Conservation (phyloP, 2,329 filamentous ascomycete genomes). For the Magnaporthales sp. region DNA sequence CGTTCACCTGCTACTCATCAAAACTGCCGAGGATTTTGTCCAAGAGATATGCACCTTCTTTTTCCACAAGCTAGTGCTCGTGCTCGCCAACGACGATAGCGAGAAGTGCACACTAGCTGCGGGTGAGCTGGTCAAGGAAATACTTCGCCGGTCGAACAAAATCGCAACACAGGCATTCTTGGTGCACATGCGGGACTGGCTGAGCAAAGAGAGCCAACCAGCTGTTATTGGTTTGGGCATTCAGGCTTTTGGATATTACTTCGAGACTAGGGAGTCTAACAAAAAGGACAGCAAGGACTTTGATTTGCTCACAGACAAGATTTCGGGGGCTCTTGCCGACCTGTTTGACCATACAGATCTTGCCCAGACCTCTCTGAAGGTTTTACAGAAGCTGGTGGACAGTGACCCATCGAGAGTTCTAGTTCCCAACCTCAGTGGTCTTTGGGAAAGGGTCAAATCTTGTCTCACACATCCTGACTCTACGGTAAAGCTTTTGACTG, state of each 20-base stretch:
- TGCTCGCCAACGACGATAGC: constrained; percentile 82
- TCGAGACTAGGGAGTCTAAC: constrained; percentile 28
- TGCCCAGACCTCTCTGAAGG: constrained; percentile 63
- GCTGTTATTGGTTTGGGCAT: constrained; percentile 21
- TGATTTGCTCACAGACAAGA: constrained; percentile 48
- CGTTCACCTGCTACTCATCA: constrained; percentile 75
- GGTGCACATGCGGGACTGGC: constrained; percentile 62
- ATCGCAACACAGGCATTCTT: constrained; percentile 66
- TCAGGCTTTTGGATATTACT: constrained; percentile 75
- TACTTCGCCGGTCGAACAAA: constrained; percentile 70
- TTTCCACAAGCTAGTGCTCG: constrained; percentile 79
- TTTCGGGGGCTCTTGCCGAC: constrained; percentile 43
- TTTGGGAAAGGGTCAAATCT: constrained; percentile 64
- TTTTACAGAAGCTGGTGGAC: constrained; percentile 59
- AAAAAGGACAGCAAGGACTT: constrained; percentile 60
- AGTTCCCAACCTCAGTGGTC: constrained; percentile 43
- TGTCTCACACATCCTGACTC: constrained; percentile 65
- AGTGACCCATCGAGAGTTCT: constrained; percentile 57
- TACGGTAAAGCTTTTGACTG: constrained; percentile 68
- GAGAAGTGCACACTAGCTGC: constrained; percentile 78
- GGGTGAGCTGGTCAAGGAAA: constrained; percentile 66
- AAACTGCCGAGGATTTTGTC: constrained; percentile 72
- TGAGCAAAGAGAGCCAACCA: constrained; percentile 62
- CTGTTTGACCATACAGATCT: constrained; percentile 58
- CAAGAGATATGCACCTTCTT: constrained; percentile 74